Percentiles rank a stretch among this genome's conserved stretches.
Evolutionary conservation across 495 filamentous ascomycete species (phyloP).

Genomic region (Xylaria venustula): DNA sequence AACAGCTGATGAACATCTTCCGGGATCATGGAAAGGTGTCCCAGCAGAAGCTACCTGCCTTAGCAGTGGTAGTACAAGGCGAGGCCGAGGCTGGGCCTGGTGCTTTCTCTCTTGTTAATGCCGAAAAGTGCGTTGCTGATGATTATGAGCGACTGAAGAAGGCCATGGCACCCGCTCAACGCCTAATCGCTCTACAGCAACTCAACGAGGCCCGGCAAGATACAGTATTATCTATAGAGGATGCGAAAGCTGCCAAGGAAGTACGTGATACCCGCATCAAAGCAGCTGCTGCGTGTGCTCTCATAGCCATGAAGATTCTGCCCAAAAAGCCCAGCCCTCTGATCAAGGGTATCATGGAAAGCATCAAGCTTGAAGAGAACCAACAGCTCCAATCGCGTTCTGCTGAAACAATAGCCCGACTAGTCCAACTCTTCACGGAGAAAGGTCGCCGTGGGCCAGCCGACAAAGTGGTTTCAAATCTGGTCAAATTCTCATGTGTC

Average conservation of each 20-base stretch:
- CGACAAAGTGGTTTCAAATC: slow-evolving; percentile 89
- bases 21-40: slow-evolving; percentile 79
- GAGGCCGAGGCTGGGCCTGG: slow-evolving; percentile 84
- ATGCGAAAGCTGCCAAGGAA: slow-evolving; percentile 73
- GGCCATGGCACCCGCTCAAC: slow-evolving; percentile 75
- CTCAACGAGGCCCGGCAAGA: slow-evolving; percentile 71
- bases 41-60: slow-evolving; percentile 65
- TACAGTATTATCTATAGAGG: slow-evolving; percentile 68
- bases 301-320: slow-evolving; percentile 79
- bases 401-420: slow-evolving; percentile 71
- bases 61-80: slow-evolving; percentile 90
- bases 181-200: slow-evolving; percentile 71
- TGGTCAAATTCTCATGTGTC: slow-evolving; percentile 94
- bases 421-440: slow-evolving; percentile 83
- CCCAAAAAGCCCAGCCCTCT: slow-evolving; percentile 88
- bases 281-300: slow-evolving; percentile 81
- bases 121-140: slow-evolving; percentile 75
- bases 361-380: slow-evolving; percentile 92
- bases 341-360: slow-evolving; percentile 97
- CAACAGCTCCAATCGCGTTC: slow-evolving; percentile 86
- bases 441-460: slow-evolving; percentile 74
- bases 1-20: slow-evolving; percentile 85
- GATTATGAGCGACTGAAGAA: slow-evolving; percentile 89
- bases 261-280: slow-evolving; percentile 82
- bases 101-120: slow-evolving; percentile 84